Evolutionary conservation across 2,329 filamentous ascomycete genomes (phyloP), one percentile per base, ranked within the genome.

Genomic region (Cladosporium sp.): DNA sequence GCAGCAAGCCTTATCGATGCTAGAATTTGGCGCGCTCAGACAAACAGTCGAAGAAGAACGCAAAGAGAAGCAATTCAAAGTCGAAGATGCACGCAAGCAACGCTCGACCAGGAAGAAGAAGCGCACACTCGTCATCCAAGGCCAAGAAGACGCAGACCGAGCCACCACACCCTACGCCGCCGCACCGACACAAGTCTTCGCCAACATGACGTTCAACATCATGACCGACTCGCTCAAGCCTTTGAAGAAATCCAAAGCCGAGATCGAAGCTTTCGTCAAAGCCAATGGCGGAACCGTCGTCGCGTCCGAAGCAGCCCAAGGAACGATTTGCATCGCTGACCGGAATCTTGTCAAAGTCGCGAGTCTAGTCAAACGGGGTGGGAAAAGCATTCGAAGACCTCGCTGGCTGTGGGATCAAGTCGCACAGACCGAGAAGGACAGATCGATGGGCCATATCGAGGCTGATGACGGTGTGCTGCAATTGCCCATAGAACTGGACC

Each of bases 351-450:
- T 97, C 64, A 92, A 92, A 67, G 91, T 92, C 1, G 89, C 90
- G 1, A 91, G 90, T 9, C 74, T 97, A 8, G 85, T 91, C 60
- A 96, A 94, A 66, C 79, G 78, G 5, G 87, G 85, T 3, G 78
- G 83, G 0, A 80, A 83, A 6, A 86, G 90, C 64, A 87, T 99
- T 51, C 80, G 97, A 57, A 84, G 84, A 20, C 89, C 92, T 0
- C 80, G 78, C 5, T 99, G 94, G 94, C 76, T 97, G 2, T 78
- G 89, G 25, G 91, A 97, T 70, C 94, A 90, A 65, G 79, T 96
- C 34, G 80, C 81, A 32, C 80, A 85, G 62, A 78, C 77, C 44
- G 79, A 86, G 61, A 50, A 62, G 15, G 62, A 64, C 25, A 19
- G 20, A 13, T 50, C 47, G 28, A 4, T 50, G 3, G 45, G 45